A percentile compares a stretch with the other conserved stretches of the same genome.
phyloP scores from a whole-genome alignment of 331 rosid genomes.

The Phaseolus coccineus region DNA sequence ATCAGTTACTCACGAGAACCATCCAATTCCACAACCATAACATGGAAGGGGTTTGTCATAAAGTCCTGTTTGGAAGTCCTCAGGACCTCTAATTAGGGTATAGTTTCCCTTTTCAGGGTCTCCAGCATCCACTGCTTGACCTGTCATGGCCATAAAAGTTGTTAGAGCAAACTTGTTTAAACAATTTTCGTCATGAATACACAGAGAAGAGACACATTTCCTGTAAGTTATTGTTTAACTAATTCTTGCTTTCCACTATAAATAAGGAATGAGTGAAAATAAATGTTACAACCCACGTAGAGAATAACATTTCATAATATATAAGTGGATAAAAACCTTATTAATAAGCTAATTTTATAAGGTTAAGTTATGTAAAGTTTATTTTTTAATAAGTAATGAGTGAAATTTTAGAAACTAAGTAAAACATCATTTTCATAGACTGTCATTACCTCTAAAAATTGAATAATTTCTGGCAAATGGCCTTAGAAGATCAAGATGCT shows the following conservation, averaged over 20 bases:
- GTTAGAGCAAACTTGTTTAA: conserved; percentile 24
- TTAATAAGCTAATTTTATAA: too few relatives aligned
- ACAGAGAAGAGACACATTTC: neutral
- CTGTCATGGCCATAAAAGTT: conserved; percentile 53
- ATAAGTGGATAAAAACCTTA: too few relatives aligned
- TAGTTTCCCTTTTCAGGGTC: conserved; percentile 77
- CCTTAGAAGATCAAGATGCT: conserved; percentile 75
- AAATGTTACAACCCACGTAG: too few relatives aligned
- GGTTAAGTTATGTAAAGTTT: too few relatives aligned
- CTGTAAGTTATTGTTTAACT: neutral
- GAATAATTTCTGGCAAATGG: conserved; percentile 76
- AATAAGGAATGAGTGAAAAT: conserved; percentile 24
- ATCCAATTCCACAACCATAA: conserved; percentile 93
- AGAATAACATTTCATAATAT: too few relatives aligned
- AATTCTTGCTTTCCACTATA: conserved; percentile 26
- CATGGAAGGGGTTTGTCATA: conserved; percentile 93
- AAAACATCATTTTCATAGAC: conserved; percentile 19
- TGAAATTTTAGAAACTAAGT: conserved; percentile 2
- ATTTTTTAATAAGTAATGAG: neutral
- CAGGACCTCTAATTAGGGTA: conserved; percentile 68
- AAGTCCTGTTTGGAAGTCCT: conserved; percentile 74
- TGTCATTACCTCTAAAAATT: conserved; percentile 66
- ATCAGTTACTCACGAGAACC: conserved; percentile 87
- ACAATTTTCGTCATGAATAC: conserved; percentile 20
- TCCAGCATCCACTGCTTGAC: conserved; percentile 60